Conservation (phyloP, 176 grass and related monocot genomes). For the Otatea glauca region DNA sequence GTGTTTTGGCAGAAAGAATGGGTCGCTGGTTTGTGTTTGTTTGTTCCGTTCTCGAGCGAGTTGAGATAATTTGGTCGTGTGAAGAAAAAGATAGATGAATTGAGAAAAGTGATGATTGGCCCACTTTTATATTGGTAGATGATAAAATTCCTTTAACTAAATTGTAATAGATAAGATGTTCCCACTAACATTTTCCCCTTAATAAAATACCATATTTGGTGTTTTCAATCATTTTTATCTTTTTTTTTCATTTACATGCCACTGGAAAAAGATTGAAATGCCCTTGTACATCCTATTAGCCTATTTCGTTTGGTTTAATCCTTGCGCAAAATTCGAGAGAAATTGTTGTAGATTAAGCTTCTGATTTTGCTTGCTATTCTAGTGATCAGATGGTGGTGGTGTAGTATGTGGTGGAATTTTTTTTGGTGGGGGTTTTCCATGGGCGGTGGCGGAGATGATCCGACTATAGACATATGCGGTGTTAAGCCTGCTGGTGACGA, state of each 20-base stretch:
- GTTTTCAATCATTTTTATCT: no score
- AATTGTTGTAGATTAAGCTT: background rate
- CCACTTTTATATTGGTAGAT: no score
- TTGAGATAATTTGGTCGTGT: no score
- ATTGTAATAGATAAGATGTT: no score
- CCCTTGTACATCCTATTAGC: background rate
- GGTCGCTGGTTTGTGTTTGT: background rate
- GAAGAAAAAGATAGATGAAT: no score
- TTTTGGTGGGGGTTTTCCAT: background rate
- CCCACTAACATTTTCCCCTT: no score
- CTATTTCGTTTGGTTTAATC: background rate
- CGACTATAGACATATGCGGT: constrained; percentile 82
- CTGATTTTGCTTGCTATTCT: background rate
- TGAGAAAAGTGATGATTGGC: no score
- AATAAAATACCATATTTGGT: no score
- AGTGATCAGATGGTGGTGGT: background rate
- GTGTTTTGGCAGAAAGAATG: background rate
- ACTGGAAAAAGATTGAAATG: no score
- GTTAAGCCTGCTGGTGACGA: constrained; percentile 87
- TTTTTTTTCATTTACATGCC: no score
- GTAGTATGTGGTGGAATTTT: background rate
- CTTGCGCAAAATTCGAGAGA: background rate
- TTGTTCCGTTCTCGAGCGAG: background rate
- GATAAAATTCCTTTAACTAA: no score
- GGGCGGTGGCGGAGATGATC: constrained; percentile 57